phyloP scores from a whole-genome alignment of 1,284 basidiomycete genomes.

The Cryptococcus wingfieldii region DNA sequence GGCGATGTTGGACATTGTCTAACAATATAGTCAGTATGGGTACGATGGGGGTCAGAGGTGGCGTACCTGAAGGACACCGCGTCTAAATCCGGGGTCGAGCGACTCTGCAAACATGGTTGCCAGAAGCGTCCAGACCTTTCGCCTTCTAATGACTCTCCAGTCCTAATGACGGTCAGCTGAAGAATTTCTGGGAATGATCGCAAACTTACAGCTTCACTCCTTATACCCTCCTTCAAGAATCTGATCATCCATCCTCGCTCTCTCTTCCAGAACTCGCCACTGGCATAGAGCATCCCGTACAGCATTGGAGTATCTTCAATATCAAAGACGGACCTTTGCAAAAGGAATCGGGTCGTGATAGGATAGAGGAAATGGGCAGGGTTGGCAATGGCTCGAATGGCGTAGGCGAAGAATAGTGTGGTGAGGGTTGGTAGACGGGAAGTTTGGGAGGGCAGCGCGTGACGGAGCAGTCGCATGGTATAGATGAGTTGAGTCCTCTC shows the following conservation, averaged over 20 bases:
- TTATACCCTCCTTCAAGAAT: conserved; percentile 75
- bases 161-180: conserved; percentile 53
- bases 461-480: conserved; percentile 67
- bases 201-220: conserved; percentile 50
- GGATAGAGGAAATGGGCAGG: conserved; percentile 79
- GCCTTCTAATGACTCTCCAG: conserved; percentile 72
- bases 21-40: not conserved
- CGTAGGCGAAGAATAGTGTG: conserved; percentile 73
- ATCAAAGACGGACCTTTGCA: conserved; percentile 76
- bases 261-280: conserved; percentile 70
- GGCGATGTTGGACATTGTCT: conserved; percentile 69
- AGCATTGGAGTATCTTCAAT: conserved; percentile 74
- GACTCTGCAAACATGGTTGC: conserved; percentile 70
- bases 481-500: conserved; percentile 74
- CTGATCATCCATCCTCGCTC: conserved; percentile 84
- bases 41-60: not conserved
- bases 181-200: not conserved
- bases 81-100: conserved; percentile 56
- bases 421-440: conserved; percentile 61
- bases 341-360: conserved; percentile 69
- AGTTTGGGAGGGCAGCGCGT: conserved; percentile 52
- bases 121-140: conserved; percentile 83
- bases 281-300: conserved; percentile 72
- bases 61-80: conserved; percentile 63
- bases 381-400: conserved; percentile 70